Conservation (phyloP, 2,329 filamentous ascomycete genomes). For the Pyrenochaeta sp. region DNA sequence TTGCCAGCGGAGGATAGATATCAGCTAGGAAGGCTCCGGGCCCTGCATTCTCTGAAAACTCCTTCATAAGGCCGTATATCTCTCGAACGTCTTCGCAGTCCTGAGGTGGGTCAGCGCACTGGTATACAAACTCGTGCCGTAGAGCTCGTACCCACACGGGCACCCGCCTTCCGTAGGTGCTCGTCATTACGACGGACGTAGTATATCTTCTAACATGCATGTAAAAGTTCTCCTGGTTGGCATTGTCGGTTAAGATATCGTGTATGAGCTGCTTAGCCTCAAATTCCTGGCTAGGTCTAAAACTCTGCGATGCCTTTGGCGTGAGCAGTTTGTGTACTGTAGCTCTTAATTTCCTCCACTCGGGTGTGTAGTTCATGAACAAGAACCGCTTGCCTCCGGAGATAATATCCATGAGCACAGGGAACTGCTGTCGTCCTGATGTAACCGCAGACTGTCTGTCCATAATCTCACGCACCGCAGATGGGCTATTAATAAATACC, state of each 20-base stretch:
- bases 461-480: slow-evolving; percentile 51
- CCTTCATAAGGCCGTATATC: slow-evolving; percentile 22
- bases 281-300: slow-evolving; percentile 52
- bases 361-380: slow-evolving; percentile 44
- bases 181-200: slow-evolving; percentile 23
- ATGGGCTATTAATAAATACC: slow-evolving; percentile 50
- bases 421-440: slow-evolving; percentile 42
- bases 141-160: slow-evolving; percentile 16
- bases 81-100: slow-evolving; percentile 21
- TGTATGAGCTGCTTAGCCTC: slow-evolving; percentile 52
- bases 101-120: too few species aligned
- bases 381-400: slow-evolving; percentile 46
- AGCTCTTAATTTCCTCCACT: slow-evolving; percentile 46
- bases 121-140: too few species aligned
- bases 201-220: slow-evolving; percentile 22
- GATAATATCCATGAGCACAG: slow-evolving; percentile 45
- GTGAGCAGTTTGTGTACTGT: slow-evolving; percentile 45
- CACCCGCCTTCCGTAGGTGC: slow-evolving; percentile 24
- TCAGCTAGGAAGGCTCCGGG: slow-evolving; percentile 22
- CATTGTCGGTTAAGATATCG: slow-evolving; percentile 47
- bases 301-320: slow-evolving; percentile 38
- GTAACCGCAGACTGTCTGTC: slow-evolving; percentile 45
- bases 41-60: slow-evolving; percentile 12
- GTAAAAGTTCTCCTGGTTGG: slow-evolving; percentile 26
- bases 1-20: slow-evolving; percentile 13